Conservation (phyloP, 2,329 filamentous ascomycete species). For the Sarocladiaceae sp. region DNA sequence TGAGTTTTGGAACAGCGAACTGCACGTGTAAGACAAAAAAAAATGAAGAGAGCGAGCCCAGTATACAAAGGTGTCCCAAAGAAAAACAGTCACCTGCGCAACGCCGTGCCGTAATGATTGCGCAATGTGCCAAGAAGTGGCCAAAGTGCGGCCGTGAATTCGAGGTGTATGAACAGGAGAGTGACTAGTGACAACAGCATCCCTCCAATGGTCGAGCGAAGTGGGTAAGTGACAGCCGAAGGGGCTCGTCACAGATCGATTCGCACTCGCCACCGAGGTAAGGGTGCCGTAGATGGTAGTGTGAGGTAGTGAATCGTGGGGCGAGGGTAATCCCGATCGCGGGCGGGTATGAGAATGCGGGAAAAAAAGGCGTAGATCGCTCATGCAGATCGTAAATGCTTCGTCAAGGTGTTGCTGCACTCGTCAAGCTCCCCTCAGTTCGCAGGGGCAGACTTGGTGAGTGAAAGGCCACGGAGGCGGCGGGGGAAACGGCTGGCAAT, state of each 20-base stretch:
- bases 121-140: background rate
- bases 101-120: conserved; percentile 8
- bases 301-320: no score
- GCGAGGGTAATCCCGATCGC: no score
- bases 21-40: background rate
- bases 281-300: no score
- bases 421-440: background rate
- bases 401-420: no score
- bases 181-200: background rate
- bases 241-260: no score
- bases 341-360: no score
- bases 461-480: conserved; percentile 36
- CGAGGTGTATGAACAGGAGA: background rate
- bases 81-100: background rate
- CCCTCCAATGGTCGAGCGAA: background rate
- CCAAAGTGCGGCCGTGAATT: background rate
- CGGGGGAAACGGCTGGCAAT: conserved; percentile 26
- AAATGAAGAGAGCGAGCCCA: no score
- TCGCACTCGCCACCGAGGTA: no score
- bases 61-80: conserved; percentile 2
- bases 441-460: conserved; percentile 23
- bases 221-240: no score
- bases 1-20: background rate
- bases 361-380: conserved; percentile 35
- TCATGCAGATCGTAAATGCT: conserved; percentile 43